Percentiles rank a stretch among this genome's conserved stretches.
These are phyloP conservation scores for Meyerozyma elateridarum DNA, from an alignment of 1,139 yeast species.

Conservation along the genomic window DNA sequence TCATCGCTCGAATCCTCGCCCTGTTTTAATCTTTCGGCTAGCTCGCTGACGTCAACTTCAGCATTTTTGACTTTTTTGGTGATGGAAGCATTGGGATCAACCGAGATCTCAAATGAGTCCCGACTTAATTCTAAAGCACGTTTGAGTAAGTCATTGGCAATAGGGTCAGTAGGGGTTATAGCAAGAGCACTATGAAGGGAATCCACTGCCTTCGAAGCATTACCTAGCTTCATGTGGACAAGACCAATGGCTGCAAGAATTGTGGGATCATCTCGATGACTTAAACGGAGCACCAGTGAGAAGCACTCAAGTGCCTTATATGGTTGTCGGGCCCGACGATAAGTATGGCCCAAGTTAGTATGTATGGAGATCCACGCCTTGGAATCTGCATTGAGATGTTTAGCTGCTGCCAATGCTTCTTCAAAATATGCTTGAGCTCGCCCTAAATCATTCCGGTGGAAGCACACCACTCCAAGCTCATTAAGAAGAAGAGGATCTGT, in stretches of 20 bases:
- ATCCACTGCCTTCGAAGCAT: constrained; percentile 64
- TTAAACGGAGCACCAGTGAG: constrained; percentile 65
- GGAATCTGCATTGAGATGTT: constrained; percentile 68
- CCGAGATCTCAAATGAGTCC: constrained; percentile 22
- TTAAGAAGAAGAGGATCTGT: constrained; percentile 83
- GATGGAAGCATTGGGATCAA: constrained; percentile 19
- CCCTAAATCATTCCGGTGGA: constrained; percentile 64
- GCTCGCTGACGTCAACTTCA: constrained; percentile 22
- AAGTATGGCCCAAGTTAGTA: constrained; percentile 88
- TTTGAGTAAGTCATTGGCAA: constrained; percentile 74
- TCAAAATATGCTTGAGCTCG: constrained; percentile 70
- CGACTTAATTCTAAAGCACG: constrained; percentile 75
- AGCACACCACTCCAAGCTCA: constrained; percentile 87
- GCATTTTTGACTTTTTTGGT: constrained; percentile 14
- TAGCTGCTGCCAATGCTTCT: constrained; percentile 70
- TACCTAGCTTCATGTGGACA: constrained; percentile 67
- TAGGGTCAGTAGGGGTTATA: constrained; percentile 73
- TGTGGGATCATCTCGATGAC: constrained; percentile 66
- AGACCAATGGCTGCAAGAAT: constrained; percentile 82
- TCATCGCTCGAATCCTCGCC: constrained; percentile 59
- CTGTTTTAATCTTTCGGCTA: constrained; percentile 40
- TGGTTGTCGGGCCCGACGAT: constrained; percentile 59
- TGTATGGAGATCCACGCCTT: constrained; percentile 85
- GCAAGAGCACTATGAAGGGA: constrained; percentile 79
- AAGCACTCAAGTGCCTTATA: constrained; percentile 72